These are phyloP conservation scores for Monosporozyma siamensis DNA, from an alignment of 805 yeast species.

Conservation along the genomic window DNA sequence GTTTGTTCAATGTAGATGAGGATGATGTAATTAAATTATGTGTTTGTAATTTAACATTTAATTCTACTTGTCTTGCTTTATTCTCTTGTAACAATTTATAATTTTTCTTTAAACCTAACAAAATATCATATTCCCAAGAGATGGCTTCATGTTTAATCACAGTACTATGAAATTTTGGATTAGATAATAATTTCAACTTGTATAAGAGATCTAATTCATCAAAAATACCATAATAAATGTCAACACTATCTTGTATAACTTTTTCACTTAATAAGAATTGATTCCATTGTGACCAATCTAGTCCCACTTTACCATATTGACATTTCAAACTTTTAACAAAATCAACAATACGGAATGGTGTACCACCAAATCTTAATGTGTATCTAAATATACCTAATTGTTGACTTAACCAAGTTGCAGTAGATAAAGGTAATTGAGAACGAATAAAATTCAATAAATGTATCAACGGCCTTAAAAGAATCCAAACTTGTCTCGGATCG, in stretches of 20 bases:
- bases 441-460: background rate
- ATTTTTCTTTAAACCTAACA: slow-evolving; percentile 47
- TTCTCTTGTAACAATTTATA: slow-evolving; percentile 17
- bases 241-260: slow-evolving; percentile 42
- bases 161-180: slow-evolving; percentile 22
- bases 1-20: background rate
- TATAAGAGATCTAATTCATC: slow-evolving; percentile 54
- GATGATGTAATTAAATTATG: background rate
- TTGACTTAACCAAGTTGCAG: slow-evolving; percentile 9
- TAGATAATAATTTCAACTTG: slow-evolving; percentile 34
- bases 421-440: slow-evolving; percentile 14
- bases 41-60: slow-evolving; percentile 1
- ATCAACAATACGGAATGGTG: slow-evolving; percentile 47
- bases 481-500: background rate
- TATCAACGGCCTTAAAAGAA: background rate
- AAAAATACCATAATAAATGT: slow-evolving; percentile 53
- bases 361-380: slow-evolving; percentile 57
- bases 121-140: slow-evolving; percentile 61
- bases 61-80: slow-evolving; percentile 43
- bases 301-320: slow-evolving; percentile 10
- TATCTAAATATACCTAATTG: slow-evolving; percentile 51
- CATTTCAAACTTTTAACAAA: slow-evolving; percentile 29
- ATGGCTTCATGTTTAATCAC: slow-evolving; percentile 51
- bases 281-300: slow-evolving; percentile 12
- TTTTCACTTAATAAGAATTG: slow-evolving; percentile 37